phyloP scores from a whole-genome alignment of 345 rosid species.

The Theobroma cacao region DNA sequence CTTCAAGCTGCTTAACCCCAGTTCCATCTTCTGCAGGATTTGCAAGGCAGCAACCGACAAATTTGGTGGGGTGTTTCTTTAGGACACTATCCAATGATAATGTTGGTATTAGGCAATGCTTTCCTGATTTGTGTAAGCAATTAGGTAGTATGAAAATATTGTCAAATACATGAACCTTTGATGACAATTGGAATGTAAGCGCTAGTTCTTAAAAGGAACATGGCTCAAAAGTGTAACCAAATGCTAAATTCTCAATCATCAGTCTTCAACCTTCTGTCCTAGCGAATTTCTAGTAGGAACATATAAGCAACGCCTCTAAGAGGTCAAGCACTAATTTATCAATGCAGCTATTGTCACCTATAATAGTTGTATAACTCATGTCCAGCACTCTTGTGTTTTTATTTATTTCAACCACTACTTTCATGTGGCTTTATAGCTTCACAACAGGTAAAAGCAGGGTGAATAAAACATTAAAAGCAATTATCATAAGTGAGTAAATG shows the following conservation, averaged over 20 bases:
- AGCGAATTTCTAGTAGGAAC: background rate
- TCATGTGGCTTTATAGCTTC: background rate
- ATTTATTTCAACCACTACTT: background rate
- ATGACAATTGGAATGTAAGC: background rate
- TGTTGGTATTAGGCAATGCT: slow-evolving; percentile 10
- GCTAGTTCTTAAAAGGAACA: background rate
- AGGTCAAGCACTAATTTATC: slow-evolving; percentile 1
- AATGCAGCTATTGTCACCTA: background rate
- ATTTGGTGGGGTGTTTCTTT: slow-evolving; percentile 74
- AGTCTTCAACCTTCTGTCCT: background rate
- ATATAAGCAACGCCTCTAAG: background rate
- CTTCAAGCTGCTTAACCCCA: slow-evolving; percentile 70
- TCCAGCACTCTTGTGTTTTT: background rate
- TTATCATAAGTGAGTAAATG: background rate
- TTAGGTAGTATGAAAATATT: background rate
- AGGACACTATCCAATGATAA: slow-evolving; percentile 48
- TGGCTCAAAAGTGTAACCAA: slow-evolving; percentile 1
- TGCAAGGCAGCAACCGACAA: slow-evolving; percentile 91
- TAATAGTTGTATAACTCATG: background rate
- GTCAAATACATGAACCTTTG: background rate
- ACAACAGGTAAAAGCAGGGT: background rate
- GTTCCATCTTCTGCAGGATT: slow-evolving; percentile 89
- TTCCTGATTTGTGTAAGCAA: slow-evolving; percentile 1
- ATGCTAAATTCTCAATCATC: background rate
- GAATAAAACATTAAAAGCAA: background rate